Evolutionary conservation across 495 filamentous ascomycete species (phyloP).

Genomic region (Cairneyella variabilis): DNA sequence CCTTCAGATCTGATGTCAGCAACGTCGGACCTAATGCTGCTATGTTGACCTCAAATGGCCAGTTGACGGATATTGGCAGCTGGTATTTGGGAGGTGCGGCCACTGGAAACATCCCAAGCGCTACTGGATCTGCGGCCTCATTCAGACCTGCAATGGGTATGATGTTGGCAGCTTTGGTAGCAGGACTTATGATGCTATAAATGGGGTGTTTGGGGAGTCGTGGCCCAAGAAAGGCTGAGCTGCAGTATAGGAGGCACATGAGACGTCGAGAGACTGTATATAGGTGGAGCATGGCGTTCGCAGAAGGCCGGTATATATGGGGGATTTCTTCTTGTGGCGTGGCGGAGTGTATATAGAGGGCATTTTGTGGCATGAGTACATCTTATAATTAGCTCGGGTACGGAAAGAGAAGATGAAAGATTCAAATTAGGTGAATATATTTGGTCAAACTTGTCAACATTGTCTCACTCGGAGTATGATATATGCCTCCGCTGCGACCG

Average conservation of each 20-base stretch:
- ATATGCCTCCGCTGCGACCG: no score
- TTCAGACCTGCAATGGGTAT: neutral
- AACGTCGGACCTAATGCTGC: slow-evolving; percentile 68
- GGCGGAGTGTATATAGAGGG: neutral
- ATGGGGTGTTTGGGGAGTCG: neutral
- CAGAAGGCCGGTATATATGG: neutral
- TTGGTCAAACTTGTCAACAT: no score
- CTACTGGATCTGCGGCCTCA: neutral
- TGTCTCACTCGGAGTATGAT: no score
- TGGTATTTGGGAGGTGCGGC: slow-evolving; percentile 63
- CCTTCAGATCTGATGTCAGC: slow-evolving; percentile 59
- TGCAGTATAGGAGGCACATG: no score
- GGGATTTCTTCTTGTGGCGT: neutral
- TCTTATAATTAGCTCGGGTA: no score
- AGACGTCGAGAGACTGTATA: no score
- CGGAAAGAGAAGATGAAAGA: no score
- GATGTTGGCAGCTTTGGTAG: neutral
- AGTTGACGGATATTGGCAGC: slow-evolving; percentile 67
- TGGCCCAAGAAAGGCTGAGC: no score
- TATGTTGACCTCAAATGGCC: slow-evolving; percentile 57
- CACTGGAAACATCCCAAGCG: slow-evolving; percentile 36
- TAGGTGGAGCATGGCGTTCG: slow-evolving; percentile 1
- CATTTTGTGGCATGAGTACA: neutral
- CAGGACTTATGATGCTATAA: neutral
- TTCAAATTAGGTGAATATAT: no score